phyloP scores from a whole-genome alignment of 2,329 filamentous ascomycete species.

The Davidsoniella virescens region DNA sequence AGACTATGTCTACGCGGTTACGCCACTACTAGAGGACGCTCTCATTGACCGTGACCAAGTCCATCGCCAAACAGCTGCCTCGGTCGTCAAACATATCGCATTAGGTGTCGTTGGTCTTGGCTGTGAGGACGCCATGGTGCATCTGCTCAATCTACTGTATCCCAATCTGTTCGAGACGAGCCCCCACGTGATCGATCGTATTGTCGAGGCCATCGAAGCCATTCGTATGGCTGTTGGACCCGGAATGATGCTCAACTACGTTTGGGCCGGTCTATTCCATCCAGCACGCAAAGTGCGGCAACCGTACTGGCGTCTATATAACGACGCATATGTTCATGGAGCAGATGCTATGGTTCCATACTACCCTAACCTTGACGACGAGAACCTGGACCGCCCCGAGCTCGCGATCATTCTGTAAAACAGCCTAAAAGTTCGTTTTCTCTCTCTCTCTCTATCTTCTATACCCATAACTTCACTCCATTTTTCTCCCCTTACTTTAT shows the following conservation, averaged over 20 bases:
- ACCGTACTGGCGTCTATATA: slow-evolving; percentile 94
- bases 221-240: slow-evolving; percentile 87
- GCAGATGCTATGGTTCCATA: slow-evolving; percentile 95
- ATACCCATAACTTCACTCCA: no score
- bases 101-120: slow-evolving; percentile 94
- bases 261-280: slow-evolving; percentile 95
- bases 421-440: neutral
- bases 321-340: slow-evolving; percentile 86
- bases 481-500: neutral
- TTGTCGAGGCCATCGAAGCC: slow-evolving; percentile 93
- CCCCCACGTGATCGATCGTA: slow-evolving; percentile 94
- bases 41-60: slow-evolving; percentile 97
- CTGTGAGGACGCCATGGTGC: slow-evolving; percentile 96
- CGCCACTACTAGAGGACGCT: slow-evolving; percentile 86
- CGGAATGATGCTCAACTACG: slow-evolving; percentile 89
- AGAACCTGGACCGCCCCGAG: slow-evolving; percentile 63
- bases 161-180: slow-evolving; percentile 97
- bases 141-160: slow-evolving; percentile 88
- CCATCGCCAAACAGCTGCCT: slow-evolving; percentile 88
- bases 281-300: slow-evolving; percentile 85
- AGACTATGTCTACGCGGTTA: slow-evolving; percentile 97
- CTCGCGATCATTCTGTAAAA: slow-evolving; percentile 63
- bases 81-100: slow-evolving; percentile 94
- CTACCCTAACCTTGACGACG: slow-evolving; percentile 74
- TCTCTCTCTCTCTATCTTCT: neutral